Evolutionary conservation across 1,284 basidiomycete genomes (phyloP).

Genomic region (Jaminaea rosea): DNA sequence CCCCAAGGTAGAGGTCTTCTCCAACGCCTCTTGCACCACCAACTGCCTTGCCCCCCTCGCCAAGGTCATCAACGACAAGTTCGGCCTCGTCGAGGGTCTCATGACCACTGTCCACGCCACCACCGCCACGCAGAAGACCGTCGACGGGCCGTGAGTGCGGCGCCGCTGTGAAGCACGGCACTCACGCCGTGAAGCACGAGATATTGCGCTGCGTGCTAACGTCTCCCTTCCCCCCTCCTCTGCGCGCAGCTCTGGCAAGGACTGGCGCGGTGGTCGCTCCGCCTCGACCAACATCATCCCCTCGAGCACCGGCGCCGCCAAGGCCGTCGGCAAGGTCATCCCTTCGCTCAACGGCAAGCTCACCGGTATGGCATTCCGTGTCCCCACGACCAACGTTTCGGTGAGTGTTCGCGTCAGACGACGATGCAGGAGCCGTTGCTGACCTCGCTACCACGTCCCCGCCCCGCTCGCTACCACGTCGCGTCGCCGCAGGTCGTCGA

Average conservation of each 20-base stretch:
- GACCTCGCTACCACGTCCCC: too few relatives aligned
- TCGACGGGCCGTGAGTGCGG: conserved; percentile 92
- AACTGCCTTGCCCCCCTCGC: conserved; percentile 92
- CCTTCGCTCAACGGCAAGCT: conserved; percentile 90
- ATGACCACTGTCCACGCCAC: conserved; percentile 93
- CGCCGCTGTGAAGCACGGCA: too few relatives aligned
- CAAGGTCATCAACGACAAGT: conserved; percentile 90
- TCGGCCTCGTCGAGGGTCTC: conserved; percentile 54
- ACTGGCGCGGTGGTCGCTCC: conserved; percentile 78
- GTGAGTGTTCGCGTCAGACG: too few relatives aligned
- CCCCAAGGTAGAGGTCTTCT: conserved; percentile 79
- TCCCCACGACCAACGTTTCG: conserved; percentile 94
- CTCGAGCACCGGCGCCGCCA: conserved; percentile 96
- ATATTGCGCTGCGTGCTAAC: too few relatives aligned
- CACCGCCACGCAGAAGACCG: conserved; percentile 93
- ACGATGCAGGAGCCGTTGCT: too few relatives aligned
- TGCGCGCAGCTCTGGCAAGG: conserved; percentile 49
- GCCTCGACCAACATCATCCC: conserved; percentile 99
- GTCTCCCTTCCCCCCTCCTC: too few relatives aligned
- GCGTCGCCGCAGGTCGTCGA: too few relatives aligned
- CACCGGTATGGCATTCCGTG: conserved; percentile 92
- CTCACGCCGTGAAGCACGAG: too few relatives aligned
- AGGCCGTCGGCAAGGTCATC: conserved; percentile 97
- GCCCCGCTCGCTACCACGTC: too few relatives aligned
- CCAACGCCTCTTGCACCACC: conserved; percentile 99